These are phyloP conservation scores for Aspergillus piperis DNA, from an alignment of 2,329 filamentous ascomycete genomes.

Conservation along the genomic window DNA sequence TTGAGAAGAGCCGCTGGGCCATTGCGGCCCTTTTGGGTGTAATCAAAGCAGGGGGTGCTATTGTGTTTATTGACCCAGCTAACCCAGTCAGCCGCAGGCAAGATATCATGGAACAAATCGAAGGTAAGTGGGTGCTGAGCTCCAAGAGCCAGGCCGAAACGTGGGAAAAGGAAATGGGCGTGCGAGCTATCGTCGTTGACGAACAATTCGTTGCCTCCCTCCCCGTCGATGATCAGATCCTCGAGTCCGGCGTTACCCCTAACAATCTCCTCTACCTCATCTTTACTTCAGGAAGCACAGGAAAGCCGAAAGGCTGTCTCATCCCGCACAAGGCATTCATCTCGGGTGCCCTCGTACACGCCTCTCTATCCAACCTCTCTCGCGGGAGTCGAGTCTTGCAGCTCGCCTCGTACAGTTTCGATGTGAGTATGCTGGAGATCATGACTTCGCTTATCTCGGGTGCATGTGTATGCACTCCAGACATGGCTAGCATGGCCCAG, in stretches of 20 bases:
- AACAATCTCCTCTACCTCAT: background rate
- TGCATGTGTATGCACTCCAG: background rate
- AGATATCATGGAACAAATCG: background rate
- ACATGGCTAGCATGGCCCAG: background rate
- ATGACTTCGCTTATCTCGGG: background rate
- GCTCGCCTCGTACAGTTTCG: background rate
- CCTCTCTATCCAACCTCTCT: background rate
- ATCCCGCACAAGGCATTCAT: background rate
- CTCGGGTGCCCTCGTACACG: background rate
- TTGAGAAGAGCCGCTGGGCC: conserved; percentile 1
- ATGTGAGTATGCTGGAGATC: background rate
- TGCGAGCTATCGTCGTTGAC: background rate
- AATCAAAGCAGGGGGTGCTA: background rate
- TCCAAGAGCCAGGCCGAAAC: background rate
- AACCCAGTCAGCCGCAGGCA: background rate
- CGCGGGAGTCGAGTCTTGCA: background rate
- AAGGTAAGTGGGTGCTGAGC: background rate
- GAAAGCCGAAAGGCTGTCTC: conserved; percentile 5
- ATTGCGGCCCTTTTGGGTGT: background rate
- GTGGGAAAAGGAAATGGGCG: background rate
- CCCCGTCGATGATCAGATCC: background rate
- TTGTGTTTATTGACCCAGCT: background rate
- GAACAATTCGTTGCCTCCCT: background rate
- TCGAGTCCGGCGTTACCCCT: background rate
- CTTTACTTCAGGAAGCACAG: conserved; percentile 12